phyloP scores from a whole-genome alignment of 345 rosid species.

The Ricinus communis region DNA sequence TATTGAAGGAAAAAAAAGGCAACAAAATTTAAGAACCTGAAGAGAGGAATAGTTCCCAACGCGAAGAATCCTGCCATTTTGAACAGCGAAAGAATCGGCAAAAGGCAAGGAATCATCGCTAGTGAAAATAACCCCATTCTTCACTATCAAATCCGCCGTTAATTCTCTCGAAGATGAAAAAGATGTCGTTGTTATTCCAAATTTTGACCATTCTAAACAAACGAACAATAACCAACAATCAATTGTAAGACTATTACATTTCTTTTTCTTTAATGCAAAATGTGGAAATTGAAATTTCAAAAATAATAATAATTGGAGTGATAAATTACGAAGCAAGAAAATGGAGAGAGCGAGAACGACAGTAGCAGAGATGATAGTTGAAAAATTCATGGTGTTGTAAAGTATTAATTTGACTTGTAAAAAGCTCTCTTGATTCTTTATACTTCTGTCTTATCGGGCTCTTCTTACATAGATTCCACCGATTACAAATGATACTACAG shows the following conservation, averaged over 20 bases:
- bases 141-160: slow-evolving; percentile 62
- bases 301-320: no score
- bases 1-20: not conserved
- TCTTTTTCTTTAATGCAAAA: no score
- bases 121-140: slow-evolving; percentile 78
- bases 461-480: not conserved
- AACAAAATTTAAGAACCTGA: slow-evolving; percentile 39
- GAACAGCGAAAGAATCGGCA: slow-evolving; percentile 78
- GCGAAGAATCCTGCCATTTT: slow-evolving; percentile 64
- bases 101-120: slow-evolving; percentile 60
- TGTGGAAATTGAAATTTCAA: no score
- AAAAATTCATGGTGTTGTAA: slow-evolving; percentile 30
- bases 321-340: slow-evolving; percentile 28
- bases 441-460: not conserved
- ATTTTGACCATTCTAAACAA: slow-evolving; percentile 49
- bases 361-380: slow-evolving; percentile 40
- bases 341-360: slow-evolving; percentile 41
- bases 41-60: slow-evolving; percentile 65
- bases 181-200: slow-evolving; percentile 32
- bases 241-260: no score
- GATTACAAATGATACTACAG: no score
- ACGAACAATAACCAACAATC: no score
- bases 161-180: slow-evolving; percentile 12
- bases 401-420: not conserved
- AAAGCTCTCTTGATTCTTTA: no score